Evolutionary conservation across 768 basidiomycete genomes (phyloP).

Genomic region (Kwoniella botswanensis): DNA sequence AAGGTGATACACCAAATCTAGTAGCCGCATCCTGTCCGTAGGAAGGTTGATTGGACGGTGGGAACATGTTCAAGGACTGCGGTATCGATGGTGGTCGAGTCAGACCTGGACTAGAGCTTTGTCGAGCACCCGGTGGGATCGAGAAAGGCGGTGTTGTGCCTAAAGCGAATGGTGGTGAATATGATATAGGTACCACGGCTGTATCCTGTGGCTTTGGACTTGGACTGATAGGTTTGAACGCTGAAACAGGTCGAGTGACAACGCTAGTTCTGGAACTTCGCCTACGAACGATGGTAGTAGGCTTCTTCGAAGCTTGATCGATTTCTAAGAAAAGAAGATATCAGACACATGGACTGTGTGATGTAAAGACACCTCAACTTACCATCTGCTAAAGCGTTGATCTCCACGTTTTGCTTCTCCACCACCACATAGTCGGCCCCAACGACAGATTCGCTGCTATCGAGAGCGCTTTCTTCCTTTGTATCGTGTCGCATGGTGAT

Average conservation of each 20-base stretch:
- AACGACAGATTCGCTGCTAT: slow-evolving; percentile 43
- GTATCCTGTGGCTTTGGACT: slow-evolving; percentile 8
- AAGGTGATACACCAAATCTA: slow-evolving; percentile 52
- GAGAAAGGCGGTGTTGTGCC: slow-evolving; percentile 60
- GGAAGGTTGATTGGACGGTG: slow-evolving; percentile 29
- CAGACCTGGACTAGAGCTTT: slow-evolving; percentile 18
- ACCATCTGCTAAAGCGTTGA: slow-evolving; percentile 92
- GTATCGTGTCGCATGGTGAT: slow-evolving; percentile 36
- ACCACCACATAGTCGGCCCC: slow-evolving; percentile 86
- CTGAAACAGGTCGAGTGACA: slow-evolving; percentile 52
- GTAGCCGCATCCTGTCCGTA: slow-evolving; percentile 43
- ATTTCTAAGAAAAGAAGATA: slow-evolving; percentile 51
- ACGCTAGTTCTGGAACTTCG: slow-evolving; percentile 54
- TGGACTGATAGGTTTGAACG: slow-evolving; percentile 42
- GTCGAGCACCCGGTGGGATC: slow-evolving; percentile 36
- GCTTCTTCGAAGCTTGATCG: slow-evolving; percentile 58
- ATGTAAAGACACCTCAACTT: slow-evolving; percentile 43
- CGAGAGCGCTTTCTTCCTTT: slow-evolving; percentile 42
- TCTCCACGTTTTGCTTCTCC: slow-evolving; percentile 88
- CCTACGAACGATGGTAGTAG: slow-evolving; percentile 54
- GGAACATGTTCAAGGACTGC: slow-evolving; percentile 41
- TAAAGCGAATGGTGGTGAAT: slow-evolving; percentile 56
- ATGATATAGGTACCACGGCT: slow-evolving; percentile 44
- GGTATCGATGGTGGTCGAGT: slow-evolving; percentile 34
- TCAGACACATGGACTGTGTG: background rate